phyloP scores from a whole-genome alignment of 768 basidiomycete species.

The Pleurotus pulmonarius region DNA sequence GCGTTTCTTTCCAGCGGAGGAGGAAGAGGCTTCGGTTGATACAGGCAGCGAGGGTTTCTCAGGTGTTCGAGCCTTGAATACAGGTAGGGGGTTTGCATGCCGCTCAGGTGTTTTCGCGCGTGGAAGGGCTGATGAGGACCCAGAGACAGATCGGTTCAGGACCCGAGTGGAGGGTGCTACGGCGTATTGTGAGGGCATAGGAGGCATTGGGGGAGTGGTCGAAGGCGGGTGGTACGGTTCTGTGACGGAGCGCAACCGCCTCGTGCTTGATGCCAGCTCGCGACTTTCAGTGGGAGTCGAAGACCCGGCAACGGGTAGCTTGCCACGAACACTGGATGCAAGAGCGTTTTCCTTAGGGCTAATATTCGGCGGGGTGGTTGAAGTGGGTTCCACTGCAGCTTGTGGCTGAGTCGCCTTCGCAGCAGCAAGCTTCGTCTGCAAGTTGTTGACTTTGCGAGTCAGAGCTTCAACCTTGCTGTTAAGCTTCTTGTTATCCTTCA shows the following conservation, averaged over 20 bases:
- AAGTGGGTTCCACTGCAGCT: constrained; percentile 4
- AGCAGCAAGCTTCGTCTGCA: constrained; percentile 63
- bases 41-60: constrained; percentile 25
- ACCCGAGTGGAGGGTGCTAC: constrained; percentile 20
- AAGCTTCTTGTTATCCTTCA: constrained; percentile 81
- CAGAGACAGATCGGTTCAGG: constrained; percentile 26
- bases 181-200: constrained; percentile 8
- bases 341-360: no score
- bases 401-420: constrained; percentile 36
- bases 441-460: constrained; percentile 65
- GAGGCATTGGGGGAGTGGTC: constrained; percentile 11
- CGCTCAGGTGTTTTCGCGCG: constrained; percentile 55
- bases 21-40: constrained; percentile 22
- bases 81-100: constrained; percentile 29
- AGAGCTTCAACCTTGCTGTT: constrained; percentile 65
- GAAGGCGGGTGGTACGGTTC: not conserved
- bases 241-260: constrained; percentile 13
- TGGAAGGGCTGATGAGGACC: constrained; percentile 32
- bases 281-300: not conserved
- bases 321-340: no score
- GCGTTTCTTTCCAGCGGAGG: constrained; percentile 64
- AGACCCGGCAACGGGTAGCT: not conserved
- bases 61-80: constrained; percentile 53
- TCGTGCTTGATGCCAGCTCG: constrained; percentile 12
- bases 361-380: constrained; percentile 11